Evolutionary conservation across 2,329 filamentous ascomycete species (phyloP).

Genomic region (Bimuria novae-zelandiae): DNA sequence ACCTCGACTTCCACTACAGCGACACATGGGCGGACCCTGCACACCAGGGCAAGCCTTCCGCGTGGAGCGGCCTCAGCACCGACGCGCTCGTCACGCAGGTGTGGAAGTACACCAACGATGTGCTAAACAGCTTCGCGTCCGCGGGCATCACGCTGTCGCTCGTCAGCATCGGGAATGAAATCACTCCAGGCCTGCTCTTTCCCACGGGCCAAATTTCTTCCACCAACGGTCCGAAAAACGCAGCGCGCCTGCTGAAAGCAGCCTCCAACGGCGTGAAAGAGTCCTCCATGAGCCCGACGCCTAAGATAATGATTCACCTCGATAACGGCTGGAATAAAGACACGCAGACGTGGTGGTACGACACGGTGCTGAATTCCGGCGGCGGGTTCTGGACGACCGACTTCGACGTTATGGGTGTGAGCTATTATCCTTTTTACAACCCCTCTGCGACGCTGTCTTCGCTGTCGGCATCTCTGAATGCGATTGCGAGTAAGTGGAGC

Average conservation of each 20-base stretch:
- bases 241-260: slow-evolving; percentile 67
- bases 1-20: slow-evolving; percentile 68
- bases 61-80: slow-evolving; percentile 64
- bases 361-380: slow-evolving; percentile 49
- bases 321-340: slow-evolving; percentile 77
- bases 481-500: slow-evolving; percentile 64
- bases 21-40: slow-evolving; percentile 74
- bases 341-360: slow-evolving; percentile 69
- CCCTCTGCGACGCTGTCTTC: slow-evolving; percentile 61
- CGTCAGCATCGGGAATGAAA: slow-evolving; percentile 76
- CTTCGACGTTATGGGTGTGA: slow-evolving; percentile 74
- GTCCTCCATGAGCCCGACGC: slow-evolving; percentile 59
- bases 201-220: slow-evolving; percentile 63
- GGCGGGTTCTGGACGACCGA: slow-evolving; percentile 59
- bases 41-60: slow-evolving; percentile 65
- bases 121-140: slow-evolving; percentile 64
- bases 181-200: slow-evolving; percentile 69
- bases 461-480: slow-evolving; percentile 60
- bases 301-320: slow-evolving; percentile 74
- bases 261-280: slow-evolving; percentile 68
- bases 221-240: slow-evolving; percentile 56
- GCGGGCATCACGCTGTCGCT: slow-evolving; percentile 63
- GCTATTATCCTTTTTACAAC: slow-evolving; percentile 75
- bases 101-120: slow-evolving; percentile 70
- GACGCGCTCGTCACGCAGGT: slow-evolving; percentile 64